Base-by-base conservation (phyloP, 2,329 filamentous ascomycete genomes). In the Scedosporium boydii region DNA sequence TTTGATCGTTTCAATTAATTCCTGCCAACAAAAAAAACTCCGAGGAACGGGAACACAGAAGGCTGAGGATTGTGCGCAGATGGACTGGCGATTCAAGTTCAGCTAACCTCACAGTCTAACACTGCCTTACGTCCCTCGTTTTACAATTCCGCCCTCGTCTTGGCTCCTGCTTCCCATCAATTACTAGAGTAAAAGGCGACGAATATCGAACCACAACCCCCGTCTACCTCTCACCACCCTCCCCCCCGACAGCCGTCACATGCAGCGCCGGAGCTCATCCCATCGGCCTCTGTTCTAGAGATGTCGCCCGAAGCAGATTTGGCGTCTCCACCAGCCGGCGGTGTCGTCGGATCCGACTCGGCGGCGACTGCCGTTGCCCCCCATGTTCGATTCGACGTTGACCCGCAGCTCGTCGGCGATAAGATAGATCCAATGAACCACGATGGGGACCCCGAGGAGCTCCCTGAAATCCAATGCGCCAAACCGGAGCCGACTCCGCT, bases 401-500 rank as follows among this genome's bases (percentile, higher is more conserved):
- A 21, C n/a, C 59, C 59, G 10, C 48, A 34, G 18, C 14, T 18
- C 26, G 21, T 51, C 59, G 44, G 23, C 27, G 59, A 59, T 27
- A 27, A 21, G 23, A n/a, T 14, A 4, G 41, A 27, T 44, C 48
- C 29, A 51, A 41, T 21, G 46, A 57, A 38, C 21, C 27, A 57
- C 42, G 63, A 62, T 4, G 58, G 60, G n/a, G 44, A 62, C 29
- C 27, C 21, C 10, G 60, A 55, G 4, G 51, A 38, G 29, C 42
- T 53, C 21, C 14, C 38, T 61, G 67, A 72, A 63, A 68, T 70
- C 63, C 70, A 75, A 64, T 72, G 71, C 66, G 70, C 74, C 2
- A 56, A 61, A n/a, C 59, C 59, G 65, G 73, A 77, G 34, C 75
- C 73, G 64, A 10, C n/a, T 56, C 42, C 4, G 34, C 10, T 14